Evolutionary conservation across 2,329 filamentous ascomycete genomes (phyloP).

Genomic region (Alternaria sp.): DNA sequence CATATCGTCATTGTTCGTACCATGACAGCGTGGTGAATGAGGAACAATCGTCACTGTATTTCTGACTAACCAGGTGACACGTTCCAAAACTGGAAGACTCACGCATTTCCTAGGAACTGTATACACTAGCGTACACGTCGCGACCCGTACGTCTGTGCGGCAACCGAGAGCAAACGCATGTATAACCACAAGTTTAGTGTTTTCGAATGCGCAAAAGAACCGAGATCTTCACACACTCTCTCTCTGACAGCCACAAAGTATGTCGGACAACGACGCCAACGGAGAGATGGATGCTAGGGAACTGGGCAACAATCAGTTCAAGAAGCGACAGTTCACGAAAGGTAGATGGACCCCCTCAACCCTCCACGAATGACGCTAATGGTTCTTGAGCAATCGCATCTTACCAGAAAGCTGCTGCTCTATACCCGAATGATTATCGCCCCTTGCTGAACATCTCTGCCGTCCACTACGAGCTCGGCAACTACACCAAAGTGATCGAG

Average conservation of each 20-base stretch:
- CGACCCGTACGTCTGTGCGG: not conserved
- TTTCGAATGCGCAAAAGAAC: not conserved
- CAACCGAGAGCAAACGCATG: not conserved
- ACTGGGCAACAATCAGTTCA: not conserved
- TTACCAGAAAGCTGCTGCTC: too few species aligned
- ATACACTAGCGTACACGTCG: not conserved
- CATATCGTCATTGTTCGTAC: not conserved
- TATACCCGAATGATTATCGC: too few species aligned
- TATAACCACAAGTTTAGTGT: not conserved
- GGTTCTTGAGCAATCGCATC: too few species aligned
- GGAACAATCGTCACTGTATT: not conserved
- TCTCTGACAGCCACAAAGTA: not conserved
- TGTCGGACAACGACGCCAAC: not conserved
- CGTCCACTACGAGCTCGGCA: too few species aligned
- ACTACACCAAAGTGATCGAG: too few species aligned
- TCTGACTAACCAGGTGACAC: not conserved
- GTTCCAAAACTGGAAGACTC: not conserved
- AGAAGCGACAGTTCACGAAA: not conserved
- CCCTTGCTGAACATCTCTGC: too few species aligned
- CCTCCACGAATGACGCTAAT: too few species aligned
- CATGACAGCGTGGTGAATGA: not conserved
- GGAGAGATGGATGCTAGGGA: not conserved
- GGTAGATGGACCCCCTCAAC: not conserved
- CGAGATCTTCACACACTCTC: not conserved
- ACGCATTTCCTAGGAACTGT: not conserved